Conservation (phyloP, 2,329 filamentous ascomycete species). For the Monosporascus ibericus region DNA sequence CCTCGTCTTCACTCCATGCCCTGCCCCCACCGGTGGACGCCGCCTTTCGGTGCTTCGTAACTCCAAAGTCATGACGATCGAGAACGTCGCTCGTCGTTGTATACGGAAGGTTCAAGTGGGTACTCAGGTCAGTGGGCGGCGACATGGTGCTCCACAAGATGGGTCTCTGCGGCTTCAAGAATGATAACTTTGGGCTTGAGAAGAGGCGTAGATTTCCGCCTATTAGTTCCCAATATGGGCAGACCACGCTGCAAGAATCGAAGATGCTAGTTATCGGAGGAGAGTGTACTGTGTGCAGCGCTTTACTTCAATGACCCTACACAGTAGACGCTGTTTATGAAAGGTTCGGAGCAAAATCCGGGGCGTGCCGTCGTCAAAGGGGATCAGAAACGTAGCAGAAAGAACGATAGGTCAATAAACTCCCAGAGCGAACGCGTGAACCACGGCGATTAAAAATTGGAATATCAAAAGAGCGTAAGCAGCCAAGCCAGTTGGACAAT, state of each 20-base stretch:
- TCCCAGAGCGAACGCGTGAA: neutral
- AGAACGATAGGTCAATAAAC: neutral
- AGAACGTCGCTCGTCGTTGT: constrained; percentile 47
- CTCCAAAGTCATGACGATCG: constrained; percentile 52
- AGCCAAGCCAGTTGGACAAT: constrained; percentile 52
- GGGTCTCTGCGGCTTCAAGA: neutral
- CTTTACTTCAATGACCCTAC: neutral
- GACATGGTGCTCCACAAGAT: constrained; percentile 35
- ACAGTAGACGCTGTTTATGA: neutral
- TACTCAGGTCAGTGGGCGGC: constrained; percentile 41
- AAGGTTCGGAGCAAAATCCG: constrained; percentile 3
- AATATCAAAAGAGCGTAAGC: constrained; percentile 43
- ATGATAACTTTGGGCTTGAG: neutral
- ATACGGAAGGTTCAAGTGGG: constrained; percentile 37
- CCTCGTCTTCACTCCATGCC: constrained; percentile 83
- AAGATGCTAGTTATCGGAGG: constrained; percentile 21
- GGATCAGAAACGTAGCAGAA: constrained; percentile 8
- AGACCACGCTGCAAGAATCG: constrained; percentile 41
- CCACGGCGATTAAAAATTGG: neutral
- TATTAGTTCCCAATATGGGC: constrained; percentile 22
- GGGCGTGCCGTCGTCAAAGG: constrained; percentile 15
- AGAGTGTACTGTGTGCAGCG: constrained; percentile 3
- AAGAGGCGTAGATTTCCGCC: neutral
- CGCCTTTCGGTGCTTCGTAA: constrained; percentile 61
- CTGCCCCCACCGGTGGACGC: constrained; percentile 68